A percentile compares a stretch with the other conserved stretches of the same genome.
phyloP scores from a whole-genome alignment of 306 rosid genomes.

The Dryas drummondii region DNA sequence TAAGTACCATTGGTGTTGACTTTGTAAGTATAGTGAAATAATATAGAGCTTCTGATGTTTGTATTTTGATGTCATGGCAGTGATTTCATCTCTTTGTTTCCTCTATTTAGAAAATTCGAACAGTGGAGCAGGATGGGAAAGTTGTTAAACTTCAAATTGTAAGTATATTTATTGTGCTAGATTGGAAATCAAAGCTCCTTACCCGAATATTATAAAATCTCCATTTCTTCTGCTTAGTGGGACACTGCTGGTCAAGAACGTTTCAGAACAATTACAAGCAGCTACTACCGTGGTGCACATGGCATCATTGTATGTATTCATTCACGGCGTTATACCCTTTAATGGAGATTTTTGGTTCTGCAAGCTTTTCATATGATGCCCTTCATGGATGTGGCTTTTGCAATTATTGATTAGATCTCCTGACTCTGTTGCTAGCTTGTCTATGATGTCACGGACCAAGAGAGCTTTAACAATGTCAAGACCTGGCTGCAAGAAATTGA shows the following conservation, averaged over 20 bases:
- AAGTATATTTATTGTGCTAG: constrained; percentile 28
- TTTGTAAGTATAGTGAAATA: constrained; percentile 48
- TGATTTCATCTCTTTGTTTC: constrained; percentile 16
- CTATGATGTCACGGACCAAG: constrained; percentile 80
- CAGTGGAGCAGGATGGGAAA: constrained; percentile 83
- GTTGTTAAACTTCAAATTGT: constrained; percentile 81
- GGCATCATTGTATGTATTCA: constrained; percentile 60
- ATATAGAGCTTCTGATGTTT: constrained; percentile 15
- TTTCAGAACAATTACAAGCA: constrained; percentile 78
- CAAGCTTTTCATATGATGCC: neutral
- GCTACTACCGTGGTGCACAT: constrained; percentile 86
- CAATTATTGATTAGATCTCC: neutral
- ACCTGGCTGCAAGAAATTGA: constrained; percentile 82
- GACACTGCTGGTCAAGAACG: constrained; percentile 91
- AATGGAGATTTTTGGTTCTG: neutral
- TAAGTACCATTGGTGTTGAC: constrained; percentile 84
- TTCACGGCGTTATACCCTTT: neutral
- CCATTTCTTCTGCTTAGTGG: constrained; percentile 44
- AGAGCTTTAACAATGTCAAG: constrained; percentile 78
- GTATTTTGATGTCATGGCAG: constrained; percentile 8
- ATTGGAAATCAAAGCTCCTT: neutral
- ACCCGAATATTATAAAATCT: neutral
- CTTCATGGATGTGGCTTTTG: neutral
- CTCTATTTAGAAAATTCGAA: constrained; percentile 64
- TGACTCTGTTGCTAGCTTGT: constrained; percentile 50